These are phyloP conservation scores for Cucurbita argyrosperma DNA, from an alignment of 306 rosid species.

Conservation along the genomic window DNA sequence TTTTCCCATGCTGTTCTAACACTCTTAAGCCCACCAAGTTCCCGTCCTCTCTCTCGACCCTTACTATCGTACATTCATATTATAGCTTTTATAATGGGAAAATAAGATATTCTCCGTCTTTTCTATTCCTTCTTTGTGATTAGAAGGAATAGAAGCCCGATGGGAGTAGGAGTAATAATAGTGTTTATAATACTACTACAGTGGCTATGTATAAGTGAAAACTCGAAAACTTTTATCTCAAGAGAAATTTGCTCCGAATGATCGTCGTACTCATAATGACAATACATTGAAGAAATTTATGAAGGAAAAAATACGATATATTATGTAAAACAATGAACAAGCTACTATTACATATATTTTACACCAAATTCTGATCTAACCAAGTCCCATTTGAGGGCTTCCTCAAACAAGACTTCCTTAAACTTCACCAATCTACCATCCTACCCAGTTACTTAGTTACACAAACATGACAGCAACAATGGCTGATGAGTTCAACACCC, in stretches of 20 bases:
- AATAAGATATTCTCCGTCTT: neutral
- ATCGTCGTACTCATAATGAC: neutral
- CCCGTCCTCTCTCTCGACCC: too few species aligned
- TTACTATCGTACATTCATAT: too few species aligned
- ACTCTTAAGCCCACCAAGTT: neutral
- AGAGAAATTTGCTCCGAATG: neutral
- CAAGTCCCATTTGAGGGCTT: neutral
- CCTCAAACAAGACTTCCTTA: neutral
- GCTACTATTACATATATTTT: slow-evolving; percentile 4
- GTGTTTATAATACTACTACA: too few species aligned
- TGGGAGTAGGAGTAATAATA: too few species aligned
- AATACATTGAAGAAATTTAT: neutral
- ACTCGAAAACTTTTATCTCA: neutral
- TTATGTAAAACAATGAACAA: slow-evolving; percentile 1
- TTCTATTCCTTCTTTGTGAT: too few species aligned
- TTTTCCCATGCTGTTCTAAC: neutral
- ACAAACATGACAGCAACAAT: slow-evolving; percentile 2
- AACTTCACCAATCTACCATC: neutral
- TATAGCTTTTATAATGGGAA: neutral
- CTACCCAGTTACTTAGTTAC: neutral
- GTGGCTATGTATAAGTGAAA: too few species aligned
- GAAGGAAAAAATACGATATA: neutral
- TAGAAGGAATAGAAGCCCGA: too few species aligned
- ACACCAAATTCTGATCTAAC: slow-evolving; percentile 6
- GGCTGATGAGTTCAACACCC: neutral